Evolutionary conservation across 768 basidiomycete species (phyloP).

Genomic region (Tremella mesenterica): DNA sequence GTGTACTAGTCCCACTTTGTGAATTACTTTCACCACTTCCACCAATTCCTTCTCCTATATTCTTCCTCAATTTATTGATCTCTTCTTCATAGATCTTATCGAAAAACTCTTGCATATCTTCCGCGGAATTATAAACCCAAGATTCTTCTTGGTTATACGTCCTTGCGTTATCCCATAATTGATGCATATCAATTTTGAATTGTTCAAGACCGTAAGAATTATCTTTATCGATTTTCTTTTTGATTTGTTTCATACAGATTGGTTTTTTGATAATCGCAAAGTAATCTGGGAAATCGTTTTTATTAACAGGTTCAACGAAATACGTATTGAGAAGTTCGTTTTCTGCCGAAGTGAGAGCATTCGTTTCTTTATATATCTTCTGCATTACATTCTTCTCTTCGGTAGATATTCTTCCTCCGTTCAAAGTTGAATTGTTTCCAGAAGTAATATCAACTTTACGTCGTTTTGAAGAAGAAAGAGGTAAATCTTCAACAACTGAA

Average conservation of each 20-base stretch:
- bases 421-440: neutral
- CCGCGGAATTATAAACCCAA: conserved; percentile 88
- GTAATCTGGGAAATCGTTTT: conserved; percentile 77
- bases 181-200: conserved; percentile 69
- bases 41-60: neutral
- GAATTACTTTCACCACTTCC: conserved; percentile 4
- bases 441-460: neutral
- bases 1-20: conserved; percentile 29
- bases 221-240: conserved; percentile 54
- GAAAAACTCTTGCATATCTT: conserved; percentile 87
- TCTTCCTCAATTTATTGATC: conserved; percentile 10
- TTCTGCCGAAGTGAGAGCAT: conserved; percentile 25
- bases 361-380: conserved; percentile 32
- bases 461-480: conserved; percentile 2
- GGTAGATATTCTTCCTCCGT: neutral
- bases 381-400: conserved; percentile 26
- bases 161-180: conserved; percentile 90
- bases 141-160: conserved; percentile 91
- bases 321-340: conserved; percentile 36
- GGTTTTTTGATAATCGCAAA: conserved; percentile 79
- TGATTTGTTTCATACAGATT: conserved; percentile 77
- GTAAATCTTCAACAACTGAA: conserved; percentile 25
- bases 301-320: conserved; percentile 42
- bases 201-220: conserved; percentile 66
- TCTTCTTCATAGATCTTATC: conserved; percentile 58